Percentiles rank a stretch among this genome's conserved stretches.
Evolutionary conservation across 306 rosid species (phyloP).

Genomic region (Senna tora): DNA sequence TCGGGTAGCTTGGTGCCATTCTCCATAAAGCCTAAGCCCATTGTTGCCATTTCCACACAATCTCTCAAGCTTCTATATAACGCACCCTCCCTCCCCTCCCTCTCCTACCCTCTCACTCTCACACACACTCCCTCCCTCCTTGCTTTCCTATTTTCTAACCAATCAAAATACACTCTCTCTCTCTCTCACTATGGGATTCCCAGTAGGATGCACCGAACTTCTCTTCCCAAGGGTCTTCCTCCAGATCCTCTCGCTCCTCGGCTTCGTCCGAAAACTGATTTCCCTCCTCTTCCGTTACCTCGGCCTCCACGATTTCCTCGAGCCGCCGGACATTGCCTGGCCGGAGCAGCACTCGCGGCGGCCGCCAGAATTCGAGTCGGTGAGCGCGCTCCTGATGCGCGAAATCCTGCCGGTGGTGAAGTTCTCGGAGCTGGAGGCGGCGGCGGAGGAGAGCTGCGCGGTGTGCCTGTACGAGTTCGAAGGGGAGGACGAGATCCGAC

Average conservation of each 20-base stretch:
- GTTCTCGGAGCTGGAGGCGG: conserved; percentile 66
- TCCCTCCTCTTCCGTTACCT: conserved; percentile 45
- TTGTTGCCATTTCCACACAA: conserved; percentile 8
- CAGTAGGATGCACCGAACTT: conserved; percentile 71
- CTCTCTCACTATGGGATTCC: conserved; percentile 66
- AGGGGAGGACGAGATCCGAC: conserved; percentile 69
- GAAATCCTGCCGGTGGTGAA: conserved; percentile 70
- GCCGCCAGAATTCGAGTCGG: conserved; percentile 57
- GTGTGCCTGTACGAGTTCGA: conserved; percentile 84
- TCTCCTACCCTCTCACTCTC: neutral
- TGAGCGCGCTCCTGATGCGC: conserved; percentile 58
- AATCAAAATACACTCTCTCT: no score
- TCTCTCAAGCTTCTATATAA: conserved; percentile 10
- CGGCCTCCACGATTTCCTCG: conserved; percentile 73
- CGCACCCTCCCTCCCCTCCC: neutral
- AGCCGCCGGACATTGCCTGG: conserved; percentile 71
- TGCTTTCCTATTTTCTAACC: no score
- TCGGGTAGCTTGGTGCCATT: no score
- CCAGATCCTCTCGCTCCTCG: conserved; percentile 58
- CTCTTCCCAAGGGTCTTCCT: conserved; percentile 67
- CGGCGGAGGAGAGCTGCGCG: conserved; percentile 79
- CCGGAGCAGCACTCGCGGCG: conserved; percentile 27
- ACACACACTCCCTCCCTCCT: neutral
- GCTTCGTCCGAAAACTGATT: conserved; percentile 58
- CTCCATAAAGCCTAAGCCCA: conserved; percentile 19